Conservation (phyloP, 2,329 filamentous ascomycete genomes). For the Iodosphaeria phyllophila region DNA sequence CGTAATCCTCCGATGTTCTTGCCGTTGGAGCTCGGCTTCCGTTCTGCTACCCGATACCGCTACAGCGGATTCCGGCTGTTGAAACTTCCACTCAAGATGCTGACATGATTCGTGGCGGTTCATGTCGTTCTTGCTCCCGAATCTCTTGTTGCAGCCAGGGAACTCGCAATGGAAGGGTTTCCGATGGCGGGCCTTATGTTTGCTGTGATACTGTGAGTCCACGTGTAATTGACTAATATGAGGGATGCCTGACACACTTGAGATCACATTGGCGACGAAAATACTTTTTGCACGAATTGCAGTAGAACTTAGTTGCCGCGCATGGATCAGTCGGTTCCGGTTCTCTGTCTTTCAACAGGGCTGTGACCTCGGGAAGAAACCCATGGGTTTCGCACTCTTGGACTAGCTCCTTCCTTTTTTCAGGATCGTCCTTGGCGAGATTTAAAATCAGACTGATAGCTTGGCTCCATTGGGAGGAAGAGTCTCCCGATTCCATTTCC, state of each 20-base stretch:
- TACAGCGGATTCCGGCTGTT: too few species aligned
- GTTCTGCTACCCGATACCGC: too few species aligned
- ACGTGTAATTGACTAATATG: background rate
- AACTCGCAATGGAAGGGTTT: conserved; percentile 73
- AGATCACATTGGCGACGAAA: conserved; percentile 35
- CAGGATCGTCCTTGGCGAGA: too few species aligned
- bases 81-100: too few species aligned
- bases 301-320: too few species aligned
- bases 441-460: too few species aligned
- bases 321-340: too few species aligned
- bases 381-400: background rate
- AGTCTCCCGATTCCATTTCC: too few species aligned
- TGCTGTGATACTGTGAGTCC: conserved; percentile 29
- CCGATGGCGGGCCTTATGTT: conserved; percentile 67
- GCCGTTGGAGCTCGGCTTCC: too few species aligned
- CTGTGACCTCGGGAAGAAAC: conserved; percentile 5
- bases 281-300: conserved; percentile 28
- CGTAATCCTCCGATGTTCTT: too few species aligned
- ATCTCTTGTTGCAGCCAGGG: conserved; percentile 45
- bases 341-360: conserved; percentile 13
- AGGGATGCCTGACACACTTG: conserved; percentile 22
- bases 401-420: too few species aligned
- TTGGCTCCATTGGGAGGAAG: too few species aligned
- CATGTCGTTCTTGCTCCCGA: conserved; percentile 92
- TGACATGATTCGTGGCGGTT: conserved; percentile 75